phyloP scores from a whole-genome alignment of 2,329 filamentous ascomycete species.

The Colletotrichum zoysiae region DNA sequence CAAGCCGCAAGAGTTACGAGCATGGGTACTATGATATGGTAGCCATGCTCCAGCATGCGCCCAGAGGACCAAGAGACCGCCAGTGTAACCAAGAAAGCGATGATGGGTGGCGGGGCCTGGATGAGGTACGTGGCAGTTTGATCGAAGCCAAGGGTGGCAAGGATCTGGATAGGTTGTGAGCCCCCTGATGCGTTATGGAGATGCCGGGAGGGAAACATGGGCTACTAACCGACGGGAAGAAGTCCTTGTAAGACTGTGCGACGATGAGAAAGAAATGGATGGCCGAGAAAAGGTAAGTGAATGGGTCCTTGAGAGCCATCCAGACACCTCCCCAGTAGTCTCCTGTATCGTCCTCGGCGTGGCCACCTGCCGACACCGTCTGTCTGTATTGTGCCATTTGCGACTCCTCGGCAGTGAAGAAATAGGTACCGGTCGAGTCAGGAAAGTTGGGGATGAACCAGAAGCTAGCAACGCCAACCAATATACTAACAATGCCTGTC shows the following conservation, averaged over 20 bases:
- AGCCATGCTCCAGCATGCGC: slow-evolving; percentile 54
- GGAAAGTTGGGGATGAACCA: slow-evolving; percentile 55
- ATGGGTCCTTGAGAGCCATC: slow-evolving; percentile 51
- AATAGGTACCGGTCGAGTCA: slow-evolving; percentile 49
- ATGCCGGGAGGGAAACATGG: background rate
- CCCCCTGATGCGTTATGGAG: background rate
- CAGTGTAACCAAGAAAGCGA: slow-evolving; percentile 56
- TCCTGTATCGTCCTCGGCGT: slow-evolving; percentile 53
- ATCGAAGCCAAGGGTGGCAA: slow-evolving; percentile 47
- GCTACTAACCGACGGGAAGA: slow-evolving; percentile 54
- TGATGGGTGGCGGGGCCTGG: slow-evolving; percentile 56
- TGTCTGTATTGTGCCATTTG: slow-evolving; percentile 55
- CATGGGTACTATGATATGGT: slow-evolving; percentile 56
- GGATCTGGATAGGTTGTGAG: slow-evolving; percentile 44
- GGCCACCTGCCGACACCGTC: slow-evolving; percentile 52
- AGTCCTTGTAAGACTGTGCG: slow-evolving; percentile 56
- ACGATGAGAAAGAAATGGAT: slow-evolving; percentile 60
- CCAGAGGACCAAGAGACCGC: slow-evolving; percentile 55
- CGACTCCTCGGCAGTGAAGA: slow-evolving; percentile 54
- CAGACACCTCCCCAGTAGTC: slow-evolving; percentile 54
- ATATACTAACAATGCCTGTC: slow-evolving; percentile 49
- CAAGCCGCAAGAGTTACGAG: slow-evolving; percentile 53
- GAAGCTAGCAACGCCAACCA: slow-evolving; percentile 49
- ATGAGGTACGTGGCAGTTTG: slow-evolving; percentile 54
- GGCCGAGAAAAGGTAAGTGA: slow-evolving; percentile 53